A percentile compares a stretch with the other conserved stretches of the same genome.
Conservation (phyloP, 345 rosid genomes). For the Linum tenue region DNA sequence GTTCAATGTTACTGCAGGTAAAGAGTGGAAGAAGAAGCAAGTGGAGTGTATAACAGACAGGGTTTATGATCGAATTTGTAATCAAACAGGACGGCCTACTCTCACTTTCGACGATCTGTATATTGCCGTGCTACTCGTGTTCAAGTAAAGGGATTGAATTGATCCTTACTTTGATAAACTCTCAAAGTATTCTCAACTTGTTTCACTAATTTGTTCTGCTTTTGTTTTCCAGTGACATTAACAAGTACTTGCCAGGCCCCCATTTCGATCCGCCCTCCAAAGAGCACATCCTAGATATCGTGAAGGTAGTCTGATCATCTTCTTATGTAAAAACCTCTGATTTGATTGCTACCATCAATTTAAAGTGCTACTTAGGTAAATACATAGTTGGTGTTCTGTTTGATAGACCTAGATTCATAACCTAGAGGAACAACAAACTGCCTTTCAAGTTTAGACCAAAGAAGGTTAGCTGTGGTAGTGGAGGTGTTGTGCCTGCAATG, state of each 20-base stretch:
- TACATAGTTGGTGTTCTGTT: no score
- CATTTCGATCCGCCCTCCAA: constrained; percentile 92
- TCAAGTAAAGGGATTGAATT: constrained; percentile 41
- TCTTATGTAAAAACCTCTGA: not conserved
- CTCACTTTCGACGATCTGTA: constrained; percentile 75
- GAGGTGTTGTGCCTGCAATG: no score
- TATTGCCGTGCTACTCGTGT: constrained; percentile 74
- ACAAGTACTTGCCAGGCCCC: constrained; percentile 86
- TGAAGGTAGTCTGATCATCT: constrained; percentile 39
- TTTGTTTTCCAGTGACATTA: constrained; percentile 51
- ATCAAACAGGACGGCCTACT: constrained; percentile 42
- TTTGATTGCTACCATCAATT: not conserved
- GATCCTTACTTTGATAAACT: not conserved
- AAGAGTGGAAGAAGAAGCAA: constrained; percentile 69
- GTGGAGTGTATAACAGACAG: constrained; percentile 53
- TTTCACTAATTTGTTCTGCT: not conserved
- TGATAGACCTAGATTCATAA: no score
- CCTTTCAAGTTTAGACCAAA: no score
- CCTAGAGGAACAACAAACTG: no score
- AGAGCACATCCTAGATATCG: constrained; percentile 44
- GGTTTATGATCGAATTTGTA: constrained; percentile 45
- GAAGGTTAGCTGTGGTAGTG: no score
- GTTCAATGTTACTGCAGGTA: constrained; percentile 36
- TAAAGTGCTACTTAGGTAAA: not conserved
- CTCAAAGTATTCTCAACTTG: not conserved